Evolutionary conservation across 495 filamentous ascomycete genomes (phyloP), one percentile per base, ranked within the genome.

Genomic region (Achaetomiella virescens): DNA sequence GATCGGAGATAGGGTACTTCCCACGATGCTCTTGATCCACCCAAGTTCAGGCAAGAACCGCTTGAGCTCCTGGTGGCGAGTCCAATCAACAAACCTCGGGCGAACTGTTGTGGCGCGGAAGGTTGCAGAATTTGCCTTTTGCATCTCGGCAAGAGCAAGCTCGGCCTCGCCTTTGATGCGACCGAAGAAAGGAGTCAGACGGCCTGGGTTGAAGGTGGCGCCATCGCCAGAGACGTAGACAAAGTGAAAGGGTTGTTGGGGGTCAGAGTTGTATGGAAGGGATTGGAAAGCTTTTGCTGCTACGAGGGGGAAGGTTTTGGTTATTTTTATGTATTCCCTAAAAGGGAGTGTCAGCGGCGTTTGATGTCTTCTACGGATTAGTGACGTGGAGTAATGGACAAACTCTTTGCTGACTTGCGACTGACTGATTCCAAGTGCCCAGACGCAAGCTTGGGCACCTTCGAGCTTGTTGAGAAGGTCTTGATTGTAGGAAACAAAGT

Each of bases 241-340:
- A 61, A 89, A 89, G 38, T 78, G 81, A 71, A 90, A 83, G 15
- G 81, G 72, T 38, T 77, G 65, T 15, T 62, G 56, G 15, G 14
- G 18, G 6, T 22, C 11, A 12, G 44, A 9, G 7, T 43, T 33
- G 17, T 35, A 22, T 0, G 72, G 68, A 38, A 85, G 71, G 6
- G 66, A 67, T n/a, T 75, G 61, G 64, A 89, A 84, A 14, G 84
- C 82, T 42, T 78, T 67, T 2, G 84, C 84, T 18, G 83, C 82
- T 1, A 76, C 77, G 20, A 88, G 66, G 9, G 85, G 66, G 57
- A 82, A 88, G 62, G 78, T 75, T 50, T 82, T 73, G 0, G 86
- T 89, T 56, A 89, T 88, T 38, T 78, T 77, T 35, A 80, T 66
- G 61, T 89, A 89, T 35, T 87, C 78, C 11, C 84, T 89, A 31